Conservation (phyloP, 2,329 filamentous ascomycete genomes). For the Parascedosporium putredinis region DNA sequence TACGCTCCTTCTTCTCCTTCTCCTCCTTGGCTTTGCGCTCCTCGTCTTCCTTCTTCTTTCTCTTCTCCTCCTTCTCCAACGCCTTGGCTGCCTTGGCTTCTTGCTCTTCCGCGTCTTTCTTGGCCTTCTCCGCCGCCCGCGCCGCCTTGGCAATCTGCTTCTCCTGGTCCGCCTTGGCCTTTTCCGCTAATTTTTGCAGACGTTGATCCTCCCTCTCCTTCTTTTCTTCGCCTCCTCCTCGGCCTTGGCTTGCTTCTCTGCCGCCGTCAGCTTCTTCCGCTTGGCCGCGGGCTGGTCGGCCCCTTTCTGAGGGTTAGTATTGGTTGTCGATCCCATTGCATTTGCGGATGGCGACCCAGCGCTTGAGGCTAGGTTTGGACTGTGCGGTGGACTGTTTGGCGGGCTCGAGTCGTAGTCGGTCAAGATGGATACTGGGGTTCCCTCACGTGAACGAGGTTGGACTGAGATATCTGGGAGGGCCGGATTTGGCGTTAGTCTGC, state of each 20-base stretch:
- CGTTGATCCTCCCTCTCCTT: slow-evolving; percentile 24
- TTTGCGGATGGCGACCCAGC: slow-evolving; percentile 20
- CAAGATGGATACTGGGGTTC: slow-evolving; percentile 18
- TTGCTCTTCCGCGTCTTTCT: slow-evolving; percentile 32
- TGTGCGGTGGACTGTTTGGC: slow-evolving; percentile 10
- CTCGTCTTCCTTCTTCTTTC: slow-evolving; percentile 40
- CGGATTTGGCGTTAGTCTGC: neutral
- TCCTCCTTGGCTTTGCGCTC: slow-evolving; percentile 26
- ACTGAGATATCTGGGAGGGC: neutral
- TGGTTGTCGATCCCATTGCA: slow-evolving; percentile 1
- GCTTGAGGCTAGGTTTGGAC: slow-evolving; percentile 16
- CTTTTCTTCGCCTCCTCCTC: slow-evolving; percentile 26
- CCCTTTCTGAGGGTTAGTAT: neutral
- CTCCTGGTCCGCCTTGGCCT: slow-evolving; percentile 28
- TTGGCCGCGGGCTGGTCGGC: slow-evolving; percentile 24
- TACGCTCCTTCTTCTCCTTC: slow-evolving; percentile 39
- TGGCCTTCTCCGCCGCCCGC: slow-evolving; percentile 26
- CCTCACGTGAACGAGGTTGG: neutral
- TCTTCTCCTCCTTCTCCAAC: slow-evolving; percentile 34
- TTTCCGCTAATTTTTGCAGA: slow-evolving; percentile 22
- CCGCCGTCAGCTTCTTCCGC: slow-evolving; percentile 30
- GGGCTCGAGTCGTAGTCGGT: slow-evolving; percentile 33
- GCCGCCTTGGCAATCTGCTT: slow-evolving; percentile 19
- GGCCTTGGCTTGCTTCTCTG: slow-evolving; percentile 27
- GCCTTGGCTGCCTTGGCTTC: slow-evolving; percentile 25